A percentile compares a stretch with the other conserved stretches of the same genome.
Conservation (phyloP, 371 early-diverging fungal genomes). For the Mucor lusitanicus region DNA sequence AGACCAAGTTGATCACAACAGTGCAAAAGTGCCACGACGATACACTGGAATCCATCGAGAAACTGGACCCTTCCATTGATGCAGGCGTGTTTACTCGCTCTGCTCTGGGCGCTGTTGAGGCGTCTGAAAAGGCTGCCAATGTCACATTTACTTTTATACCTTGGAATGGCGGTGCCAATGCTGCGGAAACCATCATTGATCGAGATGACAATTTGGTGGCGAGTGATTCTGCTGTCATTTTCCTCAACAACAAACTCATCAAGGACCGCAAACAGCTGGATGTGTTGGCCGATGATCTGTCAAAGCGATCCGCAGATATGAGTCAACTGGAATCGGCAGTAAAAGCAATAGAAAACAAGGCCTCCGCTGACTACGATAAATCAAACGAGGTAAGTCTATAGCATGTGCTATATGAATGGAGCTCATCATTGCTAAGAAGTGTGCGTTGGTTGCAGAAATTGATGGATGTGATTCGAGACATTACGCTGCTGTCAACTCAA, state of each 20-base stretch:
- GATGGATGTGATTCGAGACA: conserved; percentile 48
- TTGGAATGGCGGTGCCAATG: conserved; percentile 44
- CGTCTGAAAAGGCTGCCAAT: conserved; percentile 25
- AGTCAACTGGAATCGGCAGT: conserved; percentile 22
- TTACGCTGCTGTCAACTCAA: conserved; percentile 56
- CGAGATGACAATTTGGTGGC: conserved; percentile 48
- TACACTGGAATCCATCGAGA: conserved; percentile 31
- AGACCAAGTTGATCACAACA: conserved; percentile 40
- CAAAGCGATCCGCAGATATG: conserved; percentile 28
- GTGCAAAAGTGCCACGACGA: conserved; percentile 43
- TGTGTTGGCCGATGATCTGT: conserved; percentile 51
- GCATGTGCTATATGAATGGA: too few relatives aligned
- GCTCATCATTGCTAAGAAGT: too few relatives aligned
- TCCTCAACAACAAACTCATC: conserved; percentile 63
- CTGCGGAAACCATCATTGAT: conserved; percentile 44
- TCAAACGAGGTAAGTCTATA: conserved; percentile 28
- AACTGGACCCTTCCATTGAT: conserved; percentile 55
- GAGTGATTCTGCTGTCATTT: conserved; percentile 59
- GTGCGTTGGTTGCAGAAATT: conserved; percentile 32
- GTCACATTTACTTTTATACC: conserved; percentile 38
- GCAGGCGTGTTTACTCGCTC: conserved; percentile 50
- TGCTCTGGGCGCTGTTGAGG: conserved; percentile 10
- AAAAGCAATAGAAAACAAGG: conserved; percentile 19
- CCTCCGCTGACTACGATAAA: conserved; percentile 36
- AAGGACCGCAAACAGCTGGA: conserved; percentile 55